A percentile compares a stretch with the other conserved stretches of the same genome.
phyloP scores from a whole-genome alignment of 2,329 filamentous ascomycete genomes.

The Apiospora koreana region DNA sequence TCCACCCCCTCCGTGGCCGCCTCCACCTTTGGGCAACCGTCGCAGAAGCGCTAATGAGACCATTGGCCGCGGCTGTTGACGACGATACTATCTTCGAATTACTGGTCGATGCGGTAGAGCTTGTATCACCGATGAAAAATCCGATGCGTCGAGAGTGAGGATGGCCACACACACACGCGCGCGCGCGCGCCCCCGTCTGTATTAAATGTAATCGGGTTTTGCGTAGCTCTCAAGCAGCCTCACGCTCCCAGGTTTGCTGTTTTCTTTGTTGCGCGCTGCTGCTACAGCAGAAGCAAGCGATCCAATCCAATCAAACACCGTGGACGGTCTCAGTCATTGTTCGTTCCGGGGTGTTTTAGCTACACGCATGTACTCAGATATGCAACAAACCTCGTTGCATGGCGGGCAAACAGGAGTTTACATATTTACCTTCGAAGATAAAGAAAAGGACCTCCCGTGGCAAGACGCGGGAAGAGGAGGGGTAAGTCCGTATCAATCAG shows the following conservation, averaged over 20 bases:
- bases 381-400: neutral
- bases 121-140: neutral
- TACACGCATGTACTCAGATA: neutral
- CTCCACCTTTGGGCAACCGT: conserved; percentile 12
- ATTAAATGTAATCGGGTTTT: neutral
- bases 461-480: neutral
- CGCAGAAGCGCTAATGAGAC: neutral
- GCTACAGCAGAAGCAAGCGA: neutral
- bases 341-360: neutral
- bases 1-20: neutral
- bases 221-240: neutral
- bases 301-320: neutral
- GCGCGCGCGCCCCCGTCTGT: neutral
- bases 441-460: neutral
- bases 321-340: neutral
- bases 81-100: neutral
- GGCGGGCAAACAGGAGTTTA: neutral
- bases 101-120: neutral
- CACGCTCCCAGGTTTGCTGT: neutral
- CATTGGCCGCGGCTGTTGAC: neutral
- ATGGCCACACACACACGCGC: neutral
- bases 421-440: neutral
- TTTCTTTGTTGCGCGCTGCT: neutral
- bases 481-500: too few relatives aligned
- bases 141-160: neutral